Percentiles rank a stretch among this genome's conserved stretches.
These are phyloP conservation scores for Vishniacozyma victoriae DNA, from an alignment of 768 basidiomycete genomes.

Conservation along the genomic window DNA sequence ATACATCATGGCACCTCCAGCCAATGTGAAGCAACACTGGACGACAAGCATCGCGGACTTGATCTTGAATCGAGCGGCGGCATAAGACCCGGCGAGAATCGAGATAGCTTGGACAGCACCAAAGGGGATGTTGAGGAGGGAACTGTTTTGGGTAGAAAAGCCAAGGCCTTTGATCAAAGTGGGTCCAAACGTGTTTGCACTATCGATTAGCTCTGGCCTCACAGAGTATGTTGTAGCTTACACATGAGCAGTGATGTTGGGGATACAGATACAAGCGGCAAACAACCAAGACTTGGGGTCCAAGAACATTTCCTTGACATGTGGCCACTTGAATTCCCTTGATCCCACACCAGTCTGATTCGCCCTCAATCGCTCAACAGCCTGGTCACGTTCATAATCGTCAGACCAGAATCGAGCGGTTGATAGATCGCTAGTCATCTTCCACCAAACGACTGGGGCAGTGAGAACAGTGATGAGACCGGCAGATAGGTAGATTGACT, in stretches of 20 bases:
- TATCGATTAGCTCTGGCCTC: background rate
- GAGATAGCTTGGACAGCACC: conserved; percentile 35
- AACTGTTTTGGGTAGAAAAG: conserved; percentile 49
- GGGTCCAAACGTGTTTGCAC: conserved; percentile 36
- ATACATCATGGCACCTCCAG: conserved; percentile 15
- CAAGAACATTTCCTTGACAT: conserved; percentile 22
- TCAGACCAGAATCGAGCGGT: conserved; percentile 20
- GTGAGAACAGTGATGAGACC: conserved; percentile 37
- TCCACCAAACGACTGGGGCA: conserved; percentile 24
- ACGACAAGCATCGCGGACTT: conserved; percentile 12
- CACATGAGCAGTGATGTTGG: conserved; percentile 13
- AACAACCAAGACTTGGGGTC: conserved; percentile 31
- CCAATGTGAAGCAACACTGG: conserved; percentile 5
- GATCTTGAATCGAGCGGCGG: conserved; percentile 19
- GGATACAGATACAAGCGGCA: conserved; percentile 3
- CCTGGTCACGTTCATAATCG: conserved; percentile 33
- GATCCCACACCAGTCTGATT: conserved; percentile 45
- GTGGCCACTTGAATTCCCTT: conserved; percentile 36
- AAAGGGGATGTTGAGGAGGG: conserved; percentile 37
- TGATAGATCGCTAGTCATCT: conserved; percentile 15
- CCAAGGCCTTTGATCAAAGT: conserved; percentile 27
- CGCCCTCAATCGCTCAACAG: conserved; percentile 38
- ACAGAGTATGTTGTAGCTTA: background rate
- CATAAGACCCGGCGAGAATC: conserved; percentile 31
- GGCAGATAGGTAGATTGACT: conserved; percentile 29